Evolutionary conservation across 116 monocot genomes (phyloP), one percentile per base, ranked within the genome.

Genomic region (Trichopus zeylanicus): DNA sequence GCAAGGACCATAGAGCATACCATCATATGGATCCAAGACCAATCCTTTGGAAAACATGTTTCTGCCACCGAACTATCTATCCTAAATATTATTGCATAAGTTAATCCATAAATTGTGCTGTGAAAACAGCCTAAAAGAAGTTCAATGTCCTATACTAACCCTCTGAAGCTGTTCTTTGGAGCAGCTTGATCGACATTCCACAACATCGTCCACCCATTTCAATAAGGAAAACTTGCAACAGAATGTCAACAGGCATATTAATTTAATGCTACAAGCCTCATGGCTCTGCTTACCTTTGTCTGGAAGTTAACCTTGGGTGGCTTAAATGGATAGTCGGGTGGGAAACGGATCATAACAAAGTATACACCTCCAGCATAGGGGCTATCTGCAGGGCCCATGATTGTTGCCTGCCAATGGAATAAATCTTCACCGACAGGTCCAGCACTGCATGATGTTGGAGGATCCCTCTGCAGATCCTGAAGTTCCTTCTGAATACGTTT

Each of bases 401-500:
- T 90, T 31, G 89, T 90, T 19, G 85, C 85, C 51, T 85, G 85
- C 84, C 85, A 89, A 58, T 85, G 84, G 59, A 89, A 89, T 31
- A 90, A 66, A 65, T 90, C 85, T 62, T 90, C 89, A n/a, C 85
- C 89, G 23, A 60, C 66, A 28, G 89, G 89, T 30, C 89, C 89
- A 22, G 89, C 89, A 63, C 89, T 90, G 76, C 89, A 85, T 29
- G 89, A 85, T 29, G 79, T 79, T 32, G 88, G 88, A 19, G 88
- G 88, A 65, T 88, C 88, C 51, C 68, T 83, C 57, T 88, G 88
- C 56, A 88, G 46, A 63, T 85, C 89, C 47, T 66, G 78, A 32
- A 90, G 89, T 64, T 90, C 89, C 71, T 90, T 90, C 49, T 85
- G 89, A 59, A 90, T 90, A 20, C 89, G 47, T 62, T 78, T 84